Percentiles rank a stretch among this genome's conserved stretches.
phyloP scores from a whole-genome alignment of 2,329 filamentous ascomycete genomes.

The Neonectria sp. region DNA sequence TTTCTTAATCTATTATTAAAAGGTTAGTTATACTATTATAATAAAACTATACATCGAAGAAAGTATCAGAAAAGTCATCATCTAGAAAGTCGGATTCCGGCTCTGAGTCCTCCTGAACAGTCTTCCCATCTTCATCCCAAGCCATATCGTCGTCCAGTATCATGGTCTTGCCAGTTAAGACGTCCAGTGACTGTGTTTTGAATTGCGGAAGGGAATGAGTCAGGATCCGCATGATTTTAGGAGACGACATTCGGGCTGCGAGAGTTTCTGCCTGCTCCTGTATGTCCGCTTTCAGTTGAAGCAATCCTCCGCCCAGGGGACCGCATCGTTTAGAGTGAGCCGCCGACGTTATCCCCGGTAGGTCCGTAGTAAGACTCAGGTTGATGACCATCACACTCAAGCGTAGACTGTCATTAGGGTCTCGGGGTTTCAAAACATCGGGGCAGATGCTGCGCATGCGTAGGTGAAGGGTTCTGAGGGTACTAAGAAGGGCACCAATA shows the following conservation, averaged over 20 bases:
- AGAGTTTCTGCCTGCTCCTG: slow-evolving; percentile 34
- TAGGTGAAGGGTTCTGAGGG: slow-evolving; percentile 35
- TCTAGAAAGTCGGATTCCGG: slow-evolving; percentile 30
- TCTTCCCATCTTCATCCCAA: slow-evolving; percentile 41
- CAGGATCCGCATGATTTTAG: slow-evolving; percentile 36
- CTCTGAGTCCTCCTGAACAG: slow-evolving; percentile 24
- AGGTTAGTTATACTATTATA: too few relatives aligned
- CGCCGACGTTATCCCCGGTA: slow-evolving; percentile 28
- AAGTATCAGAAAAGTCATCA: background rate
- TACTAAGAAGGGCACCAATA: slow-evolving; percentile 33
- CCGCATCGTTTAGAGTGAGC: slow-evolving; percentile 35
- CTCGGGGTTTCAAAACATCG: slow-evolving; percentile 33
- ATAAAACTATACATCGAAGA: background rate
- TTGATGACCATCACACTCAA: slow-evolving; percentile 33
- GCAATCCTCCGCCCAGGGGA: slow-evolving; percentile 8
- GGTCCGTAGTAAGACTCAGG: slow-evolving; percentile 25
- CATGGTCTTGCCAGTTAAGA: slow-evolving; percentile 40
- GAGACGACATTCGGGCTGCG: slow-evolving; percentile 27
- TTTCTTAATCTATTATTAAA: too few relatives aligned
- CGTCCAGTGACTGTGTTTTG: slow-evolving; percentile 33
- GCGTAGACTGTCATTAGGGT: slow-evolving; percentile 16
- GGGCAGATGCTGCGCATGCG: slow-evolving; percentile 39
- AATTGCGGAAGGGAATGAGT: slow-evolving; percentile 33
- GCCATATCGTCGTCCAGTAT: slow-evolving; percentile 28
- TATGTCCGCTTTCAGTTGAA: slow-evolving; percentile 36